A percentile compares a stretch with the other conserved stretches of the same genome.
phyloP scores from a whole-genome alignment of 768 basidiomycete genomes.

The Agrocybe chaxingu region DNA sequence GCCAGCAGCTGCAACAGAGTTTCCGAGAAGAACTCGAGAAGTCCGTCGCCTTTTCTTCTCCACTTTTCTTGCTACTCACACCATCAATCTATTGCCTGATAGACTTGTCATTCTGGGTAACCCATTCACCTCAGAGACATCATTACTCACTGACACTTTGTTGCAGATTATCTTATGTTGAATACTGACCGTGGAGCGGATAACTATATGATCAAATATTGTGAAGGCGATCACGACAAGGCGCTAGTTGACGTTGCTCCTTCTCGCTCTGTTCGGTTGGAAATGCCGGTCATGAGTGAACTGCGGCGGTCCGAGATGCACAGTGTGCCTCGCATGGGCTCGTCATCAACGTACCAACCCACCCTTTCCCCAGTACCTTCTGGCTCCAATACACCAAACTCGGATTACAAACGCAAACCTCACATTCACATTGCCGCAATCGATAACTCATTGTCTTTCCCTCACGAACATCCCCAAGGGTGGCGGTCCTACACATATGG shows the following conservation, averaged over 20 bases:
- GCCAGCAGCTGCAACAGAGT: slow-evolving; percentile 67
- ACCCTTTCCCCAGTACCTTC: slow-evolving; percentile 32
- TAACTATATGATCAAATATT: slow-evolving; percentile 93
- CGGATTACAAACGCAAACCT: slow-evolving; percentile 59
- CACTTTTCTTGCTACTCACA: not conserved
- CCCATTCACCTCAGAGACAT: slow-evolving; percentile 2
- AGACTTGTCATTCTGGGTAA: slow-evolving; percentile 83
- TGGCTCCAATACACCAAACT: slow-evolving; percentile 30
- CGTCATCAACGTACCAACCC: slow-evolving; percentile 35
- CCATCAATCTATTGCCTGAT: slow-evolving; percentile 12
- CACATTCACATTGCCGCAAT: slow-evolving; percentile 93
- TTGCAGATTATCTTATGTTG: slow-evolving; percentile 82
- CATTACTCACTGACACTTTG: slow-evolving; percentile 1
- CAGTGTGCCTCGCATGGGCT: slow-evolving; percentile 34
- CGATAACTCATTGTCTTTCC: slow-evolving; percentile 90
- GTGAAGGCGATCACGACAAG: slow-evolving; percentile 78
- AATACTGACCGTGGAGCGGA: slow-evolving; percentile 88
- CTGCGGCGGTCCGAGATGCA: slow-evolving; percentile 45
- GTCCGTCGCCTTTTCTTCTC: slow-evolving; percentile 33
- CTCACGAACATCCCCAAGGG: slow-evolving; percentile 84
- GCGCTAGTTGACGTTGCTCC: slow-evolving; percentile 77
- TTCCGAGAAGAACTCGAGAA: slow-evolving; percentile 90
- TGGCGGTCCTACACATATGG: slow-evolving; percentile 83
- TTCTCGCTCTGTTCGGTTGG: slow-evolving; percentile 57
- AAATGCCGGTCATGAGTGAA: slow-evolving; percentile 76